Conservation (phyloP, 2,329 filamentous ascomycete genomes). For the Trichoderma endophyticum region DNA sequence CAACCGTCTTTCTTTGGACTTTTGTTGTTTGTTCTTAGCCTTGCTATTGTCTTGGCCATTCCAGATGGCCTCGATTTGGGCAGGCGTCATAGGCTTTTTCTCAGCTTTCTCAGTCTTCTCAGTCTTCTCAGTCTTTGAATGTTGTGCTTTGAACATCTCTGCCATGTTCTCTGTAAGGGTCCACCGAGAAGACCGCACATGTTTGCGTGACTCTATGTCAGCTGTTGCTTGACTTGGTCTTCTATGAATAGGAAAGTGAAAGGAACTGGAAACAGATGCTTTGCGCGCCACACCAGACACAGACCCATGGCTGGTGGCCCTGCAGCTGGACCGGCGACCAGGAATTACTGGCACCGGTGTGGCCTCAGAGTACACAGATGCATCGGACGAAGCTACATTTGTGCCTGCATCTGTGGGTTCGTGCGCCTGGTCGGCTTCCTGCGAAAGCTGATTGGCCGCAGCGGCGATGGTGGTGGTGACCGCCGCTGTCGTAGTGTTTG, state of each 20-base stretch:
- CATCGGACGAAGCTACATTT: not conserved
- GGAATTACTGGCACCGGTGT: conserved; percentile 3
- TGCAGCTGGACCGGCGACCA: conserved; percentile 3
- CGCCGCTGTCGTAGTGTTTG: not conserved
- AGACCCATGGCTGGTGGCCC: not conserved
- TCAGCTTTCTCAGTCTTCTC: conserved; percentile 53
- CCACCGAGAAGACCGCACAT: conserved; percentile 42
- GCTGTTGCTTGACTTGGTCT: conserved; percentile 3
- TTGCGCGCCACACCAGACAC: conserved; percentile 27
- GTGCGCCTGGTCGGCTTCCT: conserved; percentile 14
- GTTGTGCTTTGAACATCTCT: conserved; percentile 55
- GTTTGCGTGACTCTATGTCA: conserved; percentile 19
- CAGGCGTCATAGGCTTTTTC: conserved; percentile 54
- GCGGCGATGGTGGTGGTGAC: not conserved
- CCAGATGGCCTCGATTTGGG: conserved; percentile 41
- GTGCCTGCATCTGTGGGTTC: conserved; percentile 6
- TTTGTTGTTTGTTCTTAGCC: not conserved
- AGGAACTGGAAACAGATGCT: conserved; percentile 39
- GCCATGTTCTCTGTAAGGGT: conserved; percentile 54
- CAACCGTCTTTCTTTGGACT: conserved; percentile 9
- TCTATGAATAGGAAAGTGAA: conserved; percentile 33
- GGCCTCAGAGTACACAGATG: conserved; percentile 2
- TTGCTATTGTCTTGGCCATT: conserved; percentile 17
- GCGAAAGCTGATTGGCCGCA: not conserved
- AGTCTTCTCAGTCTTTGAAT: conserved; percentile 50